Evolutionary conservation across 495 filamentous ascomycete genomes (phyloP).

Genomic region (Rhypophila decipiens): DNA sequence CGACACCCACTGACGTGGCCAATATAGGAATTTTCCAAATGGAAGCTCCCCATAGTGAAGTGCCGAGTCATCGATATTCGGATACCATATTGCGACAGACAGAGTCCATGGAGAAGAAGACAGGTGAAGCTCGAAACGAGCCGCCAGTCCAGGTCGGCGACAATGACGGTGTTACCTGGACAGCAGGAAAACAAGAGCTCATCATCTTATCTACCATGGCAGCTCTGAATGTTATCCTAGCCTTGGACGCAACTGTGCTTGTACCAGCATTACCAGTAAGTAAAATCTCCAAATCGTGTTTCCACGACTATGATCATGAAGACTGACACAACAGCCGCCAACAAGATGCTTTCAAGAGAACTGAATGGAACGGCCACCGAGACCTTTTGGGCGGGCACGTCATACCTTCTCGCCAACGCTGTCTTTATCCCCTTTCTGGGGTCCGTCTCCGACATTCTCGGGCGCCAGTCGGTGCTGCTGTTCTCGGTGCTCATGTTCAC

Average conservation of each 20-base stretch:
- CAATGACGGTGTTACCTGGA: not conserved
- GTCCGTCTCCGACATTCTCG: constrained; percentile 46
- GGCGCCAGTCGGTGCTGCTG: constrained; percentile 39
- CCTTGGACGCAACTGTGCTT: not conserved
- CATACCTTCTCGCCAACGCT: constrained; percentile 45
- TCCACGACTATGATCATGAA: not conserved
- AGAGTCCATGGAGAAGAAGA: too few relatives aligned
- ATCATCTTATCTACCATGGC: not conserved
- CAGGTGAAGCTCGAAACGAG: not conserved
- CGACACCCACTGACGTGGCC: too few relatives aligned
- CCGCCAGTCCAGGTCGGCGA: not conserved
- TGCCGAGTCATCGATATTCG: too few relatives aligned
- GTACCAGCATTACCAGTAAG: not conserved
- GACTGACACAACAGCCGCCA: constrained; percentile 9
- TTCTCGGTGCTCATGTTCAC: constrained; percentile 47
- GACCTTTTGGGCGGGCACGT: constrained; percentile 52
- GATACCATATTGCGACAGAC: too few relatives aligned
- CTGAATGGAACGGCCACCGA: constrained; percentile 49
- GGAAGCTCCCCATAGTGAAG: too few relatives aligned
- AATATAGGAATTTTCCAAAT: too few relatives aligned
- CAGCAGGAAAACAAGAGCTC: not conserved
- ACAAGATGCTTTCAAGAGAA: constrained; percentile 27
- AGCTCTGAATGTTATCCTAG: not conserved
- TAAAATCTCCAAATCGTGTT: not conserved
- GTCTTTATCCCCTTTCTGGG: constrained; percentile 44